phyloP scores from a whole-genome alignment of 257 asterid genomes.

The Plantago ovata region DNA sequence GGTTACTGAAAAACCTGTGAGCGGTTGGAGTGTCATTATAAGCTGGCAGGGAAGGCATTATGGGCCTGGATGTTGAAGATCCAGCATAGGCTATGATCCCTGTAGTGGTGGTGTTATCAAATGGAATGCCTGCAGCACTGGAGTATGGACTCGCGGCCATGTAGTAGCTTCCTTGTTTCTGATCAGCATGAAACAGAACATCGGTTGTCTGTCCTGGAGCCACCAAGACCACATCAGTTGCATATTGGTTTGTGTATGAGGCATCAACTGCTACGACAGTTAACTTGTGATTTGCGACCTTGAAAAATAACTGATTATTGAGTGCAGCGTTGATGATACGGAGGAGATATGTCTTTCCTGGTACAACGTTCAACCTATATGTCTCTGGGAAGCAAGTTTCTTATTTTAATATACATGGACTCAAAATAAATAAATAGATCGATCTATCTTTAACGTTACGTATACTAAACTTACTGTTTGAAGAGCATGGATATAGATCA shows the following conservation, averaged over 20 bases:
- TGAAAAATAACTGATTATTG: conserved; percentile 53
- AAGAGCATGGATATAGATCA: conserved; percentile 58
- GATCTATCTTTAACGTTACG: neutral
- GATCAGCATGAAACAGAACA: conserved; percentile 53
- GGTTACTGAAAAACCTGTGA: conserved; percentile 40
- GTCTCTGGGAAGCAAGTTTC: conserved; percentile 29
- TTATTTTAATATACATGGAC: neutral
- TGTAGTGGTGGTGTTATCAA: conserved; percentile 50
- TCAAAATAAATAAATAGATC: neutral
- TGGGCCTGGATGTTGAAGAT: conserved; percentile 26
- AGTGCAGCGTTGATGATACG: conserved; percentile 81
- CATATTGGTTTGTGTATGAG: conserved; percentile 55
- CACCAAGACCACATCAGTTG: conserved; percentile 56
- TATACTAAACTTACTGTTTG: conserved; percentile 33
- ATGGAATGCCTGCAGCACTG: conserved; percentile 27
- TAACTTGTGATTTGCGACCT: conserved; percentile 59
- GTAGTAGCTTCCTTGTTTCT: conserved; percentile 48
- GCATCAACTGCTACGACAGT: conserved; percentile 71
- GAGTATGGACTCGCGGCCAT: conserved; percentile 62
- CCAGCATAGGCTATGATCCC: conserved; percentile 46
- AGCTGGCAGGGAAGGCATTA: conserved; percentile 63
- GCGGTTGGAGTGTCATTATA: conserved; percentile 74
- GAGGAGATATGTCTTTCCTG: conserved; percentile 61
- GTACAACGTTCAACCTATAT: conserved; percentile 35
- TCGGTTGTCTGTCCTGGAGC: conserved; percentile 78